These are phyloP conservation scores for Sordariomycetes sp. DNA, from an alignment of 2,329 filamentous ascomycete species.

Conservation along the genomic window DNA sequence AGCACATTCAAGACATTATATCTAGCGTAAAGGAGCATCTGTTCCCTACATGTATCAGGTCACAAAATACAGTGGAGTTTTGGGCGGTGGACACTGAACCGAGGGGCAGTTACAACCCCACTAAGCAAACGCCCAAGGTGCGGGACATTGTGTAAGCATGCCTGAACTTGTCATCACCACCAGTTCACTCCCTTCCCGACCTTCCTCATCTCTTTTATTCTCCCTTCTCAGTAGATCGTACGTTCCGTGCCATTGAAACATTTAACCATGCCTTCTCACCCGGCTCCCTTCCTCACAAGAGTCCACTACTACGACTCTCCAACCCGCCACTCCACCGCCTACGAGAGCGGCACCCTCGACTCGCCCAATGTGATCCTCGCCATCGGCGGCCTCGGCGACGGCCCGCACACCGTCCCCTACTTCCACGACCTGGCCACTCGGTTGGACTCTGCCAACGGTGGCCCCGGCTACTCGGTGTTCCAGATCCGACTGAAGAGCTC, in stretches of 20 bases:
- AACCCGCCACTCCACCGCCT: slow-evolving; percentile 27
- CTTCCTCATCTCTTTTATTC: background rate
- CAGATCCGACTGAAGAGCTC: slow-evolving; percentile 45
- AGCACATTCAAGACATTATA: too few relatives aligned
- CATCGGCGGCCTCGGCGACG: slow-evolving; percentile 61
- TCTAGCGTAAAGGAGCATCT: too few relatives aligned
- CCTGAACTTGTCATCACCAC: background rate
- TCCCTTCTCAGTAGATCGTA: background rate
- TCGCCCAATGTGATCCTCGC: slow-evolving; percentile 53
- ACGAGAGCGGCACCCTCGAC: slow-evolving; percentile 30
- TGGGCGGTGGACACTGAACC: too few relatives aligned
- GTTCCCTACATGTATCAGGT: too few relatives aligned
- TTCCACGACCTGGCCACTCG: slow-evolving; percentile 32
- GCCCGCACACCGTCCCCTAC: slow-evolving; percentile 55
- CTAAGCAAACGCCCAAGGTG: too few relatives aligned
- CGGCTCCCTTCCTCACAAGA: slow-evolving; percentile 2
- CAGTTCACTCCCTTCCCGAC: background rate
- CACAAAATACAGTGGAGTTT: too few relatives aligned
- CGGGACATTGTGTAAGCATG: too few relatives aligned
- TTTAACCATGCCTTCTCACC: background rate
- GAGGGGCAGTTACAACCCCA: too few relatives aligned
- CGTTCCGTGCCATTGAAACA: background rate
- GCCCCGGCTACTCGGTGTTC: slow-evolving; percentile 40
- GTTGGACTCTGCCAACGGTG: slow-evolving; percentile 21
- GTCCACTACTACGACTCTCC: slow-evolving; percentile 5